phyloP scores from a whole-genome alignment of 106 monocot genomes.

The Dioscorea dumetorum region DNA sequence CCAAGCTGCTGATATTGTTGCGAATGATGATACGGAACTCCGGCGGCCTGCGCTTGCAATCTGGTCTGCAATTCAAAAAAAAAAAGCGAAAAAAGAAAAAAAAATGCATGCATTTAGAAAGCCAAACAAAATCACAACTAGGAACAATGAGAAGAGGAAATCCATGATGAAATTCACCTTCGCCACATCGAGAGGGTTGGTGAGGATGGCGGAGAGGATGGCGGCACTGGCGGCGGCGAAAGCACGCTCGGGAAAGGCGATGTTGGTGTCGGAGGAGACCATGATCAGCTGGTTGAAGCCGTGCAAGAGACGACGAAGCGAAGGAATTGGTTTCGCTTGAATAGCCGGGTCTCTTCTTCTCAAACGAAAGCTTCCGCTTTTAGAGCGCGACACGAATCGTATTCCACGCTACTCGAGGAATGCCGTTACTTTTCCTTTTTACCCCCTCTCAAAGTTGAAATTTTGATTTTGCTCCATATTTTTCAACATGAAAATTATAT shows the following conservation, averaged over 20 bases:
- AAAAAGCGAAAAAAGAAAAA: too few relatives aligned
- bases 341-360: neutral
- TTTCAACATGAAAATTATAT: neutral
- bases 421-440: neutral
- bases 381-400: too few relatives aligned
- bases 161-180: slow-evolving; percentile 39
- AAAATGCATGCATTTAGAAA: neutral
- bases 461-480: neutral
- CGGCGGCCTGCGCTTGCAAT: slow-evolving; percentile 89
- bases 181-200: slow-evolving; percentile 92
- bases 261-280: slow-evolving; percentile 16
- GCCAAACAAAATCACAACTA: neutral
- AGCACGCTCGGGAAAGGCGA: slow-evolving; percentile 66
- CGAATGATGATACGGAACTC: slow-evolving; percentile 45
- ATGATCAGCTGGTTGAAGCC: too few relatives aligned
- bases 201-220: slow-evolving; percentile 78
- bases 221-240: slow-evolving; percentile 86
- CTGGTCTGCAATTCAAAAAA: slow-evolving; percentile 55
- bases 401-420: neutral
- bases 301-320: neutral
- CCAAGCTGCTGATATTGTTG: slow-evolving; percentile 18
- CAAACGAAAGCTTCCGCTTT: neutral
- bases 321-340: neutral
- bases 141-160: too few relatives aligned
- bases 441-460: neutral